Base-by-base conservation (phyloP, 495 filamentous ascomycete species). In the Trichoderma reesei region DNA sequence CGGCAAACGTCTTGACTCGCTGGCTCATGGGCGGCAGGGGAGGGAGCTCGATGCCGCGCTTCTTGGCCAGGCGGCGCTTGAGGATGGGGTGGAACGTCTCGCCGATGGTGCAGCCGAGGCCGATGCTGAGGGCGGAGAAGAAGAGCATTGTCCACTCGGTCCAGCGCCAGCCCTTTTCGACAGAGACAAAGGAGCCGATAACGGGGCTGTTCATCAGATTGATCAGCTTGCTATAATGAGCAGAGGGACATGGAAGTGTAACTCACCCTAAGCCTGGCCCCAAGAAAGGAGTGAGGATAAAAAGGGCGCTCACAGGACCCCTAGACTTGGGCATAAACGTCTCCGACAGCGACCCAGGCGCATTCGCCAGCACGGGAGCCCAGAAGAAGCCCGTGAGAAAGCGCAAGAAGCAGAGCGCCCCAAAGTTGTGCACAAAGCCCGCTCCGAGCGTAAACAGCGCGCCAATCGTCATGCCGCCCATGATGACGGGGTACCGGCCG, bases 71-170 rank as follows among this genome's bases (percentile, higher is more conserved):
- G 8, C 76, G 75, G 36, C 74, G 75, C 38, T 86, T 74, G 54
- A 89, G 78, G 14, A 79, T 73, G 6, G 81, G 78, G 67, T 85
- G 82, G 69, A 86, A 87, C 0, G 87, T 84, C 70, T 89, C 86
- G 41, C 73, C 71, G 56, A 75, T 74, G 34, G 75, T 64, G 41
- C 76, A 37, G 60, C 72, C 72, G 61, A 72, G 69, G 63, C 77
- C 72, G 13, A 76, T 72, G 16, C 79, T 70, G 65, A 85, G 79
- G 1, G 82, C 59, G 8, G 66, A 51, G 61, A 73, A 70, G 65
- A 73, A 72, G 39, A 71, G 68, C 38, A 73, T 42, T 6, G 69
- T 76, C 59, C 67, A 78, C 61, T 79, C 77, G 4, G 84, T 85
- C 84, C 86, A 88, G 36, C 84, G 79, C 82, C 84, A 89, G 44